A percentile compares a stretch with the other conserved stretches of the same genome.
phyloP scores from a whole-genome alignment of 441 rosid genomes.

The Gossypium davidsonii region DNA sequence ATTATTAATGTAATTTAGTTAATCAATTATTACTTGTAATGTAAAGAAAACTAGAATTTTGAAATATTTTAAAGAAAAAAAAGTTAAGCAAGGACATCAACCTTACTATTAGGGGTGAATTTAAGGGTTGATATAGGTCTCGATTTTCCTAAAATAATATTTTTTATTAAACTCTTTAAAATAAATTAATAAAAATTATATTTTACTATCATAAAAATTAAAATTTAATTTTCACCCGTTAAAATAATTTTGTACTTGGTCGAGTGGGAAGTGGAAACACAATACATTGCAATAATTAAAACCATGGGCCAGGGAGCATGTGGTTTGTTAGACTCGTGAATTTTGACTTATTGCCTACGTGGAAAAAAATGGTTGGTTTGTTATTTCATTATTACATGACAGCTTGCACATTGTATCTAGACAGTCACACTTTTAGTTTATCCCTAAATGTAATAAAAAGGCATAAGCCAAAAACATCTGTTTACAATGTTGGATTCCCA shows the following conservation, averaged over 20 bases:
- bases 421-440: not conserved
- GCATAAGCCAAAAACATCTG: not conserved
- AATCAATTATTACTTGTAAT: too few species aligned
- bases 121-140: too few species aligned
- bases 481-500: not conserved
- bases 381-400: not conserved
- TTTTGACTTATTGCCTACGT: not conserved
- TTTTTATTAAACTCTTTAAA: too few species aligned
- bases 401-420: slow-evolving; percentile 8
- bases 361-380: not conserved
- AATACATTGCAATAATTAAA: slow-evolving; percentile 5
- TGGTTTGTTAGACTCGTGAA: slow-evolving; percentile 8
- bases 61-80: too few species aligned
- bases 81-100: too few species aligned
- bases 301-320: slow-evolving; percentile 10
- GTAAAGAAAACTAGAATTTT: too few species aligned
- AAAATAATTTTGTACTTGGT: too few species aligned
- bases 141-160: too few species aligned
- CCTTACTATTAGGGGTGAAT: too few species aligned
- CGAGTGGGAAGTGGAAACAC: not conserved
- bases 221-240: fast-evolving
- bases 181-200: too few species aligned
- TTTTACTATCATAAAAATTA: too few species aligned
- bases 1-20: too few species aligned
- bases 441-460: not conserved